These are phyloP conservation scores for Phytophthora constricta DNA, from an alignment of 352 stramenopile genomes.

Conservation along the genomic window DNA sequence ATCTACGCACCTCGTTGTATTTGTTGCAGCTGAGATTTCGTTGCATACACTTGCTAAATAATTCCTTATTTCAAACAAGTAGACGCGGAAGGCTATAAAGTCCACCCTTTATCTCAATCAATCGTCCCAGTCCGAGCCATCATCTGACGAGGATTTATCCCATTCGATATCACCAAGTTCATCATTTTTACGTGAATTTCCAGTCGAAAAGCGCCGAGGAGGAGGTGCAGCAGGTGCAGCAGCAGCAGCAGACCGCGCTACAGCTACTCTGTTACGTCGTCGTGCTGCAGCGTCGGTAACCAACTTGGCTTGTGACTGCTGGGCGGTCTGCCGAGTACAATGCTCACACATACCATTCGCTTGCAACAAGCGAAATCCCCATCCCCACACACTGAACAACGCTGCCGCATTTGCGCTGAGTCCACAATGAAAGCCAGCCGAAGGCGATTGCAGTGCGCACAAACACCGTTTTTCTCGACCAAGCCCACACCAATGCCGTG, in stretches of 20 bases:
- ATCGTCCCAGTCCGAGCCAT: constrained; percentile 61
- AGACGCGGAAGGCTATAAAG: too few species aligned
- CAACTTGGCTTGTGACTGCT: constrained; percentile 22
- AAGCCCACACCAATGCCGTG: constrained; percentile 58
- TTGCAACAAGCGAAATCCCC: constrained; percentile 62
- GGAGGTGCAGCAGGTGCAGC: constrained; percentile 2
- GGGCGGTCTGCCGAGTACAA: constrained; percentile 46
- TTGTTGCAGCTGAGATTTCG: too few species aligned
- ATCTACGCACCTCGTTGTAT: too few species aligned
- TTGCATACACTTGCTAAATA: too few species aligned
- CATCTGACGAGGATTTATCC: constrained; percentile 52
- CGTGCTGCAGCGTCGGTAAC: constrained; percentile 2
- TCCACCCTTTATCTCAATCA: constrained; percentile 23
- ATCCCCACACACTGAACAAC: constrained; percentile 62
- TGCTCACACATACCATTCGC: constrained; percentile 58
- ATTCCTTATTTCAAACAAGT: too few species aligned
- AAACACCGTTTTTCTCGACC: constrained; percentile 76
- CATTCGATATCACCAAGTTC: constrained; percentile 43
- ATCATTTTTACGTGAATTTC: constrained; percentile 15
- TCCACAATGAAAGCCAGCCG: constrained; percentile 76
- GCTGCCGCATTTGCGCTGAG: constrained; percentile 60
- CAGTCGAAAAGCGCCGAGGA: constrained; percentile 10
- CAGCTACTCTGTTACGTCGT: constrained; percentile 18
- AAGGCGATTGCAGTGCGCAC: constrained; percentile 72
- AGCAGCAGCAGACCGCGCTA: not conserved